Percentiles rank a stretch among this genome's conserved stretches.
These are phyloP conservation scores for Volvariella volvacea DNA, from an alignment of 1,284 basidiomycete species.

Conservation along the genomic window DNA sequence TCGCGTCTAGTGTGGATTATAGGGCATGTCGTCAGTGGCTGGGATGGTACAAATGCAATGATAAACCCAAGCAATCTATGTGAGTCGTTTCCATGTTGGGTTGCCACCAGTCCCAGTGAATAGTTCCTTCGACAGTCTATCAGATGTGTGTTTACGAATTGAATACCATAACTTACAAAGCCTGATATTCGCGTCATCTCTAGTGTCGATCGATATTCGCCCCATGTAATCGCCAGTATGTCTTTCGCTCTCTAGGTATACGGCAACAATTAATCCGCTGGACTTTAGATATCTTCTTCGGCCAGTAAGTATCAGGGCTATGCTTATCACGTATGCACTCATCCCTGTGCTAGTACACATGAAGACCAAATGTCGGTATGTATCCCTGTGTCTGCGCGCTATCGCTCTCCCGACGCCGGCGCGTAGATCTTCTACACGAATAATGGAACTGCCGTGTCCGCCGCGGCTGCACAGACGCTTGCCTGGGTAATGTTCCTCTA, in stretches of 20 bases:
- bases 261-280: too few relatives aligned
- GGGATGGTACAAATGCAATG: conserved; percentile 61
- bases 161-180: too few relatives aligned
- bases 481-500: conserved; percentile 48
- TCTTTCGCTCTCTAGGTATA: conserved; percentile 11
- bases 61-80: conserved; percentile 58
- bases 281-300: conserved; percentile 70
- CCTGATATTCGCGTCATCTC: too few relatives aligned
- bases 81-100: conserved; percentile 29
- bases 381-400: too few relatives aligned
- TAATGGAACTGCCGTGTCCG: conserved; percentile 58
- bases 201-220: conserved; percentile 75
- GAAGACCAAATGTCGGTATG: too few relatives aligned
- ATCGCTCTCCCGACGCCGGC: background rate
- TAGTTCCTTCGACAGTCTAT: conserved; percentile 43
- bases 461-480: conserved; percentile 47
- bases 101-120: background rate
- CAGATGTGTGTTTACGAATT: conserved; percentile 46
- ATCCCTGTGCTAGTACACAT: background rate
- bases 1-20: conserved; percentile 82
- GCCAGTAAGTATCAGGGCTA: conserved; percentile 85
- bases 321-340: conserved; percentile 31
- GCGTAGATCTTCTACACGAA: conserved; percentile 70
- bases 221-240: conserved; percentile 73
- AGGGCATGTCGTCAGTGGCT: conserved; percentile 72